Evolutionary conservation across 148 eudicot genomes (phyloP), one percentile per base, ranked within the genome.

Genomic region (Cornus suecica): DNA sequence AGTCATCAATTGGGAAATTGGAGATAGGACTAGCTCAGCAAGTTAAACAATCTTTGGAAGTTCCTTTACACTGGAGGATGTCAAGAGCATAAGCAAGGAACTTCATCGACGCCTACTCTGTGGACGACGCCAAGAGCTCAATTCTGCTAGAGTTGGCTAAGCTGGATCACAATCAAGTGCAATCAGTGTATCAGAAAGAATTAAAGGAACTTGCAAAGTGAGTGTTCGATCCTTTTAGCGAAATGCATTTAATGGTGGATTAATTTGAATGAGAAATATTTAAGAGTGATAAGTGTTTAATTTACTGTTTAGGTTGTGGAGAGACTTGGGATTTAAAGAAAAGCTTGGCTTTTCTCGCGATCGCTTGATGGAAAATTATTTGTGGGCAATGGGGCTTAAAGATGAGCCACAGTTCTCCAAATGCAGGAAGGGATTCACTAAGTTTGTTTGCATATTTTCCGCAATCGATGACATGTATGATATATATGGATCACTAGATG

Each of bases 141-240:
- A 2, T 61, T 24, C 62, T 73, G 34, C 76, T 73, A 1, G 32
- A 73, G 15, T 42, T 64, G 0, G 77, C 77, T 5, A 42, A 42
- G 58, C 27, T 74, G 28, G 77, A 74, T 74, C 65, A 74, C 70
- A 74, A 74, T 30, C 70, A 42, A n/a, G 77, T 74, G 69, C 77
- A 74, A 29, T 74, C 77, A 10, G 69, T 64, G 13, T 27, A 74
- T 23, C 77, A 74, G 62, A 22, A 41, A 26, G 69, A 65, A 65
- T n/a, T 42, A 1, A 48, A 74, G 28, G 70, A 74, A 26, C 29
- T 74, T 10, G 1, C 62, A 22, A 74, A 65, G 77, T 74, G 10
- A 74, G 77, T 22, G 2, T 41, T 25, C 1, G 9, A 16, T 56
- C 8, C 15, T 45, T 48, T 48, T 5, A 37, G 6, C 9, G 42